These are phyloP conservation scores for Escallonia herrerae DNA, from an alignment of 129 eudicot genomes.

Conservation along the genomic window DNA sequence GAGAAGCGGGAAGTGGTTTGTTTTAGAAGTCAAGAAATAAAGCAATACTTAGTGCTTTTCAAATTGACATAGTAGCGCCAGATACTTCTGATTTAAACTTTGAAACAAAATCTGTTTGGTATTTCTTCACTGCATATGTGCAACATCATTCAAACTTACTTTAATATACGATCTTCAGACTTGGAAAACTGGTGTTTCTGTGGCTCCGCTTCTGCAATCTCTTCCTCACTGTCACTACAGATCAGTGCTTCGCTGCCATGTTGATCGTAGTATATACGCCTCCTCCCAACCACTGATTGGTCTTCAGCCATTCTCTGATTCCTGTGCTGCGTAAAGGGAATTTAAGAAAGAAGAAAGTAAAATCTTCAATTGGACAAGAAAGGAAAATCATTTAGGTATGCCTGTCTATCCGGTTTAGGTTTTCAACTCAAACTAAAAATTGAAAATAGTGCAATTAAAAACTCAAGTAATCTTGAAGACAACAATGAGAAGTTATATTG, in stretches of 20 bases:
- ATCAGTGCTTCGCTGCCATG: slow-evolving; percentile 80
- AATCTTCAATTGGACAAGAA: slow-evolving; percentile 8
- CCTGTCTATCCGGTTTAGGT: not conserved
- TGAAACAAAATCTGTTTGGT: not conserved
- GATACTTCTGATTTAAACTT: not conserved
- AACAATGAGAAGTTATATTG: not conserved
- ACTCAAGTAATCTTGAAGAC: not conserved
- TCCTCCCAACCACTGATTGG: slow-evolving; percentile 89
- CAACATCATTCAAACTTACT: slow-evolving; percentile 43
- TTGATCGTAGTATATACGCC: slow-evolving; percentile 77
- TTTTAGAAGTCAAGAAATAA: no score
- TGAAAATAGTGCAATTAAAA: not conserved
- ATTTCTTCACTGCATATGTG: not conserved
- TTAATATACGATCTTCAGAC: slow-evolving; percentile 67
- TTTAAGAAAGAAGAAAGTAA: slow-evolving; percentile 12
- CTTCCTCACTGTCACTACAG: slow-evolving; percentile 97
- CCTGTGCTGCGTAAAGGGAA: slow-evolving; percentile 40
- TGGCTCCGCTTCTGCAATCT: slow-evolving; percentile 50
- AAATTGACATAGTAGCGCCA: not conserved
- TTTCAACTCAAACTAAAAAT: not conserved
- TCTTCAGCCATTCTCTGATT: slow-evolving; percentile 97
- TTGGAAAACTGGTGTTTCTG: slow-evolving; percentile 79
- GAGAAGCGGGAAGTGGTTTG: no score
- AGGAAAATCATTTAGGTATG: not conserved
- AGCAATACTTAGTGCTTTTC: not conserved